Base-by-base conservation (phyloP, 2,329 filamentous ascomycete species). In the Hypoxylon sp. region DNA sequence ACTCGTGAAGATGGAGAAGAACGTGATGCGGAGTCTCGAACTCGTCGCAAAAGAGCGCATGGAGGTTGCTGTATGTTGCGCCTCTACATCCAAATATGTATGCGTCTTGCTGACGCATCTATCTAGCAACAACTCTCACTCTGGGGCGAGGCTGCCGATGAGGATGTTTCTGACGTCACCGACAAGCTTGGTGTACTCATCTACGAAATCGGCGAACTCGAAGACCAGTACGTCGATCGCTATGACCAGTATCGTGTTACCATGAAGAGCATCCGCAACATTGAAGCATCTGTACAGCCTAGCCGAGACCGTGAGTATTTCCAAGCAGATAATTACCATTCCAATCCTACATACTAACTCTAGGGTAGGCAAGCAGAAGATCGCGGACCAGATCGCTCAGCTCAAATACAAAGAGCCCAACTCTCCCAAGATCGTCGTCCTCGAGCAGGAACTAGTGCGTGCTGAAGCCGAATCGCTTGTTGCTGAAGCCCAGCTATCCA, bases 1-100 rank as follows among this genome's bases (percentile, higher is more conserved):
- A 84, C 89, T 99, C 58, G 96, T 99, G 71, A 99, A 99, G 89
- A 99, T 99, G 96, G 96, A 99, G 85, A 99, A 99, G 90, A 98
- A 99, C 80, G 93, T 98, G 63, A 99, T 99, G 96, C 93, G 96
- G 81, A 98, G 94, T 80, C 91, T 98, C 87, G 96, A 99, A 80
- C 87, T 93, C 54, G 96, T 98, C 59, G 94, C 94, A 50, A 91
- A 94, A 78, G 96, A 99, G 86, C 91, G 96, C 76, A 98, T 98
- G 94, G 96, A 98, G 77, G 95, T 98, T 73, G 96, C 96, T 78
- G 94, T 97, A 92, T 78, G 93, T 87, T 21, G 42, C 42, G 15
- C n/a, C 53, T n/a, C 13, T 5, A 5, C 11, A 7, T 13, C 24
- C 19, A 57, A 11, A 57, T 46, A 2, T 15, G 39, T 21, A 44